Evolutionary conservation across 2,329 filamentous ascomycete species (phyloP).

Genomic region (Fonsecaea monophora): DNA sequence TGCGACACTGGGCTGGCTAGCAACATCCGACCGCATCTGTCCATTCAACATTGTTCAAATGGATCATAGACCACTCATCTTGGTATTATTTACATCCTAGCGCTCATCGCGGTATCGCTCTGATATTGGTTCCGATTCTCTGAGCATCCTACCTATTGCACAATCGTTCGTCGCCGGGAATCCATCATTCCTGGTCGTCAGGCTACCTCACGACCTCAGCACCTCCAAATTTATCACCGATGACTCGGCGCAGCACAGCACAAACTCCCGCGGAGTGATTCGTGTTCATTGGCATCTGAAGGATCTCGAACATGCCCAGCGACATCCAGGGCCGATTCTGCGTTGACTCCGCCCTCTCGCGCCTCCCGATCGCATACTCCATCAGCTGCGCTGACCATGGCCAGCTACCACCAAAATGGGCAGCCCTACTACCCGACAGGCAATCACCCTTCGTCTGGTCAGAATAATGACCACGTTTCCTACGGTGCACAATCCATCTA

Average conservation of each 20-base stretch:
- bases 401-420: constrained; percentile 63
- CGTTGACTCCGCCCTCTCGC: constrained; percentile 30
- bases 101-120: not conserved
- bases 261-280: constrained; percentile 23
- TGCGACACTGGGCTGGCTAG: constrained; percentile 27
- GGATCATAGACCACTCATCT: constrained; percentile 12
- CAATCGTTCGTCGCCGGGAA: constrained; percentile 11
- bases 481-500: constrained; percentile 44
- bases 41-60: constrained; percentile 1
- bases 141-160: constrained; percentile 6
- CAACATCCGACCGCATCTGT: constrained; percentile 22
- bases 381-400: constrained; percentile 51
- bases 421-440: constrained; percentile 54
- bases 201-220: constrained; percentile 26
- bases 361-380: constrained; percentile 17
- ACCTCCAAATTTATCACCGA: constrained; percentile 12
- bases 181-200: constrained; percentile 6
- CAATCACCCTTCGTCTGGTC: constrained; percentile 43
- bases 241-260: constrained; percentile 26
- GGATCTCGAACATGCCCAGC: constrained; percentile 34
- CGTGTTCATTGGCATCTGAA: constrained; percentile 11
- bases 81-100: constrained; percentile 2
- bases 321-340: constrained; percentile 24
- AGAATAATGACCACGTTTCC: constrained; percentile 52
- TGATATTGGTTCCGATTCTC: constrained; percentile 3